Base-by-base conservation (phyloP, 164 flowering plant species). In the Kingdonia uniflora region DNA sequence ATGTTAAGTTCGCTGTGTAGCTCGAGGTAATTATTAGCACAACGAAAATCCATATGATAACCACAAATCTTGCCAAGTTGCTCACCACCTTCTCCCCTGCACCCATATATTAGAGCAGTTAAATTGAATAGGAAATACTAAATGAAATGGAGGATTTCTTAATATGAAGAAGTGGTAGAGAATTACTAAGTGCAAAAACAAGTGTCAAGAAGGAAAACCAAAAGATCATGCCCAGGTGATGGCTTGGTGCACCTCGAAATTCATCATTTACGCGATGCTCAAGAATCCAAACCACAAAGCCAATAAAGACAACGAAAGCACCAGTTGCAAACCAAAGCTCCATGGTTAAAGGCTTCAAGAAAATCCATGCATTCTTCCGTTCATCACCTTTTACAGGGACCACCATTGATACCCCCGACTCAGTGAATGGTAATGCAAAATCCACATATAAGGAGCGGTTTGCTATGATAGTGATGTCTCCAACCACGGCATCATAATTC, bases 1-100 rank as follows among this genome's bases (percentile, higher is more conserved):
- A 76, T 3, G 82, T 59, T 29, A 82, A 70, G 44, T 79, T 83
- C 14, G 86, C 86, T 1, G 80, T 75, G 55, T 80, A 83, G 42
- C 74, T 75, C 3, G 70, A 68, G 1, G 63, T 70, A 1, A 82
- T 52, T 2, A 80, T 61, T 11, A 72, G 65, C n/a, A 77, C 79
- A 21, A 78, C 76, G 25, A 80, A 76, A 12, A 71, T 42, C 90
- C 90, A 82, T 38, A 79, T 59, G 11, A 74, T 59, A 50, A 76
- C 53, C 19, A 81, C 76, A 40, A 79, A 56, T 24, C 82, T 44
- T 3, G 76, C 51, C 49, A 68, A 54, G 62, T 56, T 67, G 52
- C 55, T 67, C 2, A 50, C 52, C 11, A 72, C 59, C 51, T 52
- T 68, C 42, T 62, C 66, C 26, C 57, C 75, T 71, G 70, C 49